Conservation (phyloP, 1,284 basidiomycete species). For the Moesziomyces sp. region DNA sequence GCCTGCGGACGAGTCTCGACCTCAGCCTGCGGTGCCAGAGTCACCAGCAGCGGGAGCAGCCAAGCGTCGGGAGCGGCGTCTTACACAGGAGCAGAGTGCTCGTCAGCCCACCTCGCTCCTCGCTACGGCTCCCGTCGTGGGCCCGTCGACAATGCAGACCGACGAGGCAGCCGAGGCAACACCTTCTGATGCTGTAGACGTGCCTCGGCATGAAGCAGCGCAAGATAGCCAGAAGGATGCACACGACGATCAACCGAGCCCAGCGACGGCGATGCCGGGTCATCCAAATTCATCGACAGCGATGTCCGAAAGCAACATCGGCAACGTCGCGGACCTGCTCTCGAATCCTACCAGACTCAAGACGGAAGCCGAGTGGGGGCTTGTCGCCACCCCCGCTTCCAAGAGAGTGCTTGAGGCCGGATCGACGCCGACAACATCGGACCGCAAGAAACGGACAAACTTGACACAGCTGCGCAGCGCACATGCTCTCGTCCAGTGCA, state of each 20-base stretch:
- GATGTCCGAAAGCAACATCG: conserved; percentile 4
- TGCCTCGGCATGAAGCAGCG: not conserved
- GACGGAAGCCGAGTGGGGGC: not conserved
- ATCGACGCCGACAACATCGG: conserved; percentile 15
- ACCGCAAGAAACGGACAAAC: conserved; percentile 31
- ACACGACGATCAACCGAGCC: not conserved
- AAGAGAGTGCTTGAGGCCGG: conserved; percentile 5
- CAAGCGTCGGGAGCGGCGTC: conserved; percentile 14
- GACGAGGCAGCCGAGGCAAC: not conserved
- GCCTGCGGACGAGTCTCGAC: not conserved
- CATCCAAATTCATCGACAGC: too few species aligned
- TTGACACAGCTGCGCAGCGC: conserved; percentile 36
- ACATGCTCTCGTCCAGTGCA: conserved; percentile 35
- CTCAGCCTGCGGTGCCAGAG: conserved; percentile 2
- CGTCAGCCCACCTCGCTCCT: conserved; percentile 13
- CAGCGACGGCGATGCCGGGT: not conserved
- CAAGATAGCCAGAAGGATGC: not conserved
- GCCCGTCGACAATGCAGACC: not conserved
- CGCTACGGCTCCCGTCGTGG: conserved; percentile 7
- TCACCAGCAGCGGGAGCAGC: conserved; percentile 20
- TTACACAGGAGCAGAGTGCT: not conserved
- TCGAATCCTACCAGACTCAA: conserved; percentile 8
- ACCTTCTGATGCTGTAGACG: not conserved
- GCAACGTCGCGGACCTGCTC: conserved; percentile 21
- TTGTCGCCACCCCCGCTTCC: conserved; percentile 9